A percentile compares a stretch with the other conserved stretches of the same genome.
Evolutionary conservation across 192 early-diverging fungal species (phyloP).

Genomic region (Rhizophagus clarus): DNA sequence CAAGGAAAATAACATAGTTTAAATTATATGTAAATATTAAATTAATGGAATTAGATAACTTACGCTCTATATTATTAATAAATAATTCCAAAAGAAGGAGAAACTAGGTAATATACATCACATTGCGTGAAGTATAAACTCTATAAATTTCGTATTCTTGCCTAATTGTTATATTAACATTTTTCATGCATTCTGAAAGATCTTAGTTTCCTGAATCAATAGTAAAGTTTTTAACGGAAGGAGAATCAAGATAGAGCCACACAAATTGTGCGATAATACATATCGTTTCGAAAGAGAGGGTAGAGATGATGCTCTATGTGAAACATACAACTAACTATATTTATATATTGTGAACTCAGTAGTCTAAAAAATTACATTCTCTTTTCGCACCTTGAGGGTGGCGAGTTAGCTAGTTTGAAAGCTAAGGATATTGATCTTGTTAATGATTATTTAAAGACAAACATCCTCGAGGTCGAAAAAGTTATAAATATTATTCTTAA

Average conservation of each 20-base stretch:
- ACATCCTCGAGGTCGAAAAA: neutral
- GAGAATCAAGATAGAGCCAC: neutral
- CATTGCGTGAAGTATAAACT: neutral
- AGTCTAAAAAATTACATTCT: neutral
- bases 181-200: neutral
- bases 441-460: neutral
- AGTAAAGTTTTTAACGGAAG: neutral
- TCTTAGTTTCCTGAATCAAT: neutral
- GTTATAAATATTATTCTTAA: neutral
- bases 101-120: neutral
- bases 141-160: neutral
- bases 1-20: neutral
- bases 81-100: neutral
- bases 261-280: neutral
- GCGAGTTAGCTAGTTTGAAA: neutral
- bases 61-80: no score
- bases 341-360: no score
- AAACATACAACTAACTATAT: neutral
- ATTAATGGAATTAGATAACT: no score
- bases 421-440: neutral
- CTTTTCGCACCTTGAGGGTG: neutral
- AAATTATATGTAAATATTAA: no score
- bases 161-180: no score
- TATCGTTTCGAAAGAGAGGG: neutral
- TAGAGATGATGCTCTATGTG: neutral